Base-by-base conservation (phyloP, 768 basidiomycete genomes). In the Psilocybe subaeruginosa region DNA sequence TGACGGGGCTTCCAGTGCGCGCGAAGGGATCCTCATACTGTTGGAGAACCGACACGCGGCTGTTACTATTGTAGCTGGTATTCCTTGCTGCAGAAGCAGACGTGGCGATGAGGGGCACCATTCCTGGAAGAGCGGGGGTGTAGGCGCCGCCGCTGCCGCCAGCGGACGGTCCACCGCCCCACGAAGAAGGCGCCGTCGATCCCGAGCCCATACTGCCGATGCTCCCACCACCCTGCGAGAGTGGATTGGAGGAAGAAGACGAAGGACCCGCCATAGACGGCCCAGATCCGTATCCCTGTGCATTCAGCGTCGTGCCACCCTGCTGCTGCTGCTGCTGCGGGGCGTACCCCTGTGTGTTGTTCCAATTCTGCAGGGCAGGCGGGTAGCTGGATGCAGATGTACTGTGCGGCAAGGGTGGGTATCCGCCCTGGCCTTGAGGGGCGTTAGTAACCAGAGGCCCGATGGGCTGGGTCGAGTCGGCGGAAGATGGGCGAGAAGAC, bases 401-500 rank as follows among this genome's bases (percentile, higher is more conserved):
- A 8, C 50, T 43, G 4, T 56, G 49, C 14, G 64, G 59, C 14
- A 16, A 5, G 4, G 41, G 41, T n/a, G 41, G 41, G 14, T 43
- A 43, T 8, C 58, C 23, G 23, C 23, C 51, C 31, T 27, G 53
- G 16, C 52, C 63, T 39, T 56, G 59, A 27, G 48, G 47, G 54
- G 57, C 67, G 60, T 53, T 52, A 52, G 50, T 64, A 59, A 62
- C 59, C n/a, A 64, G 59, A 3, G 69, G 67, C 45, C 68, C 74
- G 41, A 72, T 63, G 16, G 78, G 78, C 52, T 74, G 73, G 54
- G 71, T 68, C 23, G 83, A 83, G 27, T 75, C 74, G 14, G 76
- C 73, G 0, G 80, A 80, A 4, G 82, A 82, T n/a, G 79, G 80
- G 39, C 80, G 73, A 3, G 83, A 78, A 9, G 77, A 76, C 68